Evolutionary conservation across 352 stramenopile species (phyloP), one percentile per base, ranked within the genome.

Genomic region (Globisporangium viniferum): DNA sequence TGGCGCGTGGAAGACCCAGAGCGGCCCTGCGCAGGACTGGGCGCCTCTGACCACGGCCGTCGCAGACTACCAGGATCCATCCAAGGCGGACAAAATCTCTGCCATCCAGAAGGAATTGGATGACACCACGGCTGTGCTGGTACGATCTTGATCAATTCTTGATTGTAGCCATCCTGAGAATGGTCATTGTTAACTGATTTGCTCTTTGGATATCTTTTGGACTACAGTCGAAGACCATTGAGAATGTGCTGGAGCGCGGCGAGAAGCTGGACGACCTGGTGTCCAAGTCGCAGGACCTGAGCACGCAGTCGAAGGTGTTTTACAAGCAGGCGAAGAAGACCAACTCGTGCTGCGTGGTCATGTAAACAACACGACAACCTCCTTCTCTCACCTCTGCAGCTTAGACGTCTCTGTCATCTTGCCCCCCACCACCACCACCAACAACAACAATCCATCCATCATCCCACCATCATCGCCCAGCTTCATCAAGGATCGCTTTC

Each of bases 91-190:
- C 86, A 99, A 99, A 82, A 98, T 99, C 67, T 99, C 96, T 56
- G 98, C 99, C 73, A 99, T 99, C 77, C 98, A 99, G 84, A 98
- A 98, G 74, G 97, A 99, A 76, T 87, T 99, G 70, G 97, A 99
- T 75, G 98, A 99, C 78, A 99, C 98, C 57, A 99, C 95, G 44
- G 90, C 97, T 46, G 98, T 99, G 73, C 83, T 99, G 78, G 82
- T 91, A 51, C 67, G 77, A 12, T 20, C 15, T 24, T 59, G 4
- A 22, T 15, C 41, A 5, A 7, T 7, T 29, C 18, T 20, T 56
- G 18, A 10, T 33, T 29, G 9, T 35, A 35, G 14, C 18, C 44
- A 51, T 35, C 9, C 33, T 62, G n/a, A 56, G 20, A 44, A 22
- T 35, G 44, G 24, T 22, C 18, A 24, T 10, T 12, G 44, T 6